These are phyloP conservation scores for Hordeum pubiflorum DNA, from an alignment of 202 grass and related monocot genomes.

Conservation along the genomic window DNA sequence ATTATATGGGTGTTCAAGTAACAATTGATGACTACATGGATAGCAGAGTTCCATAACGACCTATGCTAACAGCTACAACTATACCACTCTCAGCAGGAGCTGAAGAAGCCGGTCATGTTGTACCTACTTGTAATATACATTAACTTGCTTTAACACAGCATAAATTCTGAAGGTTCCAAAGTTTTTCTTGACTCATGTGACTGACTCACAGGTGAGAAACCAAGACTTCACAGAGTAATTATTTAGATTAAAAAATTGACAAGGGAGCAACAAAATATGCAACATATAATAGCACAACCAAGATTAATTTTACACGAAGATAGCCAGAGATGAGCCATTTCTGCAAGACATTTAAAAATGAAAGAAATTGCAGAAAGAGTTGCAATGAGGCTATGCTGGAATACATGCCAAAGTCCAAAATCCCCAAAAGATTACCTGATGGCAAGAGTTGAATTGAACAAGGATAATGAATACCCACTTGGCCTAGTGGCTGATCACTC, in stretches of 20 bases:
- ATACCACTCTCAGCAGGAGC: not conserved
- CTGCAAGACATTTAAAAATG: not conserved
- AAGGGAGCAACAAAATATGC: not conserved
- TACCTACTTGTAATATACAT: not conserved
- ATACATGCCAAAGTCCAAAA: not conserved
- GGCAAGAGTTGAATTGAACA: constrained; percentile 4
- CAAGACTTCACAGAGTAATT: not conserved
- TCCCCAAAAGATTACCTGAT: constrained; percentile 26
- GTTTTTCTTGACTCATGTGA: not conserved
- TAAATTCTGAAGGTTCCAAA: not conserved
- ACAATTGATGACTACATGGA: not conserved
- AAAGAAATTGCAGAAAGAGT: constrained; percentile 1
- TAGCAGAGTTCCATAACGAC: not conserved
- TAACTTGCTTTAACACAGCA: not conserved
- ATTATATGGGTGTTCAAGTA: not conserved
- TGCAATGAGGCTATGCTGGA: constrained; percentile 4
- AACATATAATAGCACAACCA: constrained; percentile 3
- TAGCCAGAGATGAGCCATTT: constrained; percentile 11
- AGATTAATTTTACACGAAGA: constrained; percentile 8
- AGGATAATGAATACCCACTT: not conserved
- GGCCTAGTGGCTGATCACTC: constrained; percentile 42
- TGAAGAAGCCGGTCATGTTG: not conserved
- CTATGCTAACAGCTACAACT: not conserved
- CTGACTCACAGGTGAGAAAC: not conserved
- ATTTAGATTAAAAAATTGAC: not conserved